These are phyloP conservation scores for Verticillium nubilum DNA, from an alignment of 2,329 filamentous ascomycete genomes.

Conservation along the genomic window DNA sequence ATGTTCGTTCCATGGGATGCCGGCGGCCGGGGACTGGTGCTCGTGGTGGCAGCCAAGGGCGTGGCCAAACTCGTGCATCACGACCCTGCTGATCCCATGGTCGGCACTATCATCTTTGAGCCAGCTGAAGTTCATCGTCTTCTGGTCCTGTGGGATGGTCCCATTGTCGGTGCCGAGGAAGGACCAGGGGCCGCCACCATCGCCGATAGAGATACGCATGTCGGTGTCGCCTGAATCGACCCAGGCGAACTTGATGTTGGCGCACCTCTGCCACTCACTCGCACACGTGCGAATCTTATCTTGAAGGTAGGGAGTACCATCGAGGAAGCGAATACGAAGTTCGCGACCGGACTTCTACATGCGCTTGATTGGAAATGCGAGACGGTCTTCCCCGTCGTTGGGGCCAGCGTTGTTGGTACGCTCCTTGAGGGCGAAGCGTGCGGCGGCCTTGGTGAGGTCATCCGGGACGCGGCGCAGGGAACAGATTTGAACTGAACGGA, in stretches of 20 bases:
- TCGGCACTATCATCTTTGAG: conserved; percentile 13
- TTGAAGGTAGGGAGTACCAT: neutral
- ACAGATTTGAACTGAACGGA: neutral
- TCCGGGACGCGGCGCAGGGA: neutral
- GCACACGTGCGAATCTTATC: neutral
- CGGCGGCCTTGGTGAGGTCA: neutral
- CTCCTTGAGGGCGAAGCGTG: neutral
- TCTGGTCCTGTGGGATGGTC: neutral
- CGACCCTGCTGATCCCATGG: conserved; percentile 11
- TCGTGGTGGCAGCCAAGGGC: conserved; percentile 21
- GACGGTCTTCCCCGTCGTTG: neutral
- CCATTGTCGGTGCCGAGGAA: conserved; percentile 7
- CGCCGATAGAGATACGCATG: conserved; percentile 8
- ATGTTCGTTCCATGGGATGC: conserved; percentile 17
- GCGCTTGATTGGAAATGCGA: neutral
- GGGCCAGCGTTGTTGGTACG: neutral
- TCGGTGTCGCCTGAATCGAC: conserved; percentile 8
- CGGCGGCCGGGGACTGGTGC: conserved; percentile 15
- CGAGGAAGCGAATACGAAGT: neutral
- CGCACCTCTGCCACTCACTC: conserved; percentile 7
- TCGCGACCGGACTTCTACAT: neutral
- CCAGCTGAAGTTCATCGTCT: conserved; percentile 13
- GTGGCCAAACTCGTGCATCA: conserved; percentile 22
- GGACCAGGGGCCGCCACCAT: conserved; percentile 4
- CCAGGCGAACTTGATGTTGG: conserved; percentile 11